Conservation (phyloP, 768 basidiomycete species). For the Leccinum pellstonianum region DNA sequence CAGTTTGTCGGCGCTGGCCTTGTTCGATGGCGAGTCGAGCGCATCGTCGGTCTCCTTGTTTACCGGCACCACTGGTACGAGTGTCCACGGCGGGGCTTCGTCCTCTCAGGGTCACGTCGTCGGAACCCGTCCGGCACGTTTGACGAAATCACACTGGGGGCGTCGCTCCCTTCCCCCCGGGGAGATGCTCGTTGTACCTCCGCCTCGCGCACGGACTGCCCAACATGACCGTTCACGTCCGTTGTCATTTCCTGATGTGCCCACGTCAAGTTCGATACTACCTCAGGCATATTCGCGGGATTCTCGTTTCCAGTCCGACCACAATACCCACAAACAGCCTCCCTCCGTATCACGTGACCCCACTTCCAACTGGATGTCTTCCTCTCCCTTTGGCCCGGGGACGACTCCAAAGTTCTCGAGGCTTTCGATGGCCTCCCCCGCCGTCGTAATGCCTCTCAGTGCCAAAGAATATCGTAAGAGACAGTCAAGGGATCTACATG, state of each 20-base stretch:
- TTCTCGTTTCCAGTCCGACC: slow-evolving; percentile 8
- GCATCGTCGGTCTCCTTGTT: slow-evolving; percentile 23
- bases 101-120: slow-evolving; percentile 22
- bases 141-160: slow-evolving; percentile 11
- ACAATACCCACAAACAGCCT: slow-evolving; percentile 13
- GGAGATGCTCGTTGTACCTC: slow-evolving; percentile 11
- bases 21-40: slow-evolving; percentile 20
- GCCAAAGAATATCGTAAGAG: slow-evolving; percentile 28
- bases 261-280: not conserved
- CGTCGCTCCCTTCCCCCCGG: slow-evolving; percentile 6
- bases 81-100: slow-evolving; percentile 10
- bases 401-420: slow-evolving; percentile 31
- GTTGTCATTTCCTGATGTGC: slow-evolving; percentile 1
- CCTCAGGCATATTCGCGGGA: slow-evolving; percentile 14
- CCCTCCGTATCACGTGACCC: slow-evolving; percentile 28
- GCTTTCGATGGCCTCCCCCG: slow-evolving; percentile 27
- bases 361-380: slow-evolving; percentile 27
- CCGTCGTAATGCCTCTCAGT: slow-evolving; percentile 33
- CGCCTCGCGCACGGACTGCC: slow-evolving; percentile 23
- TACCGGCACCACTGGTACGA: slow-evolving; percentile 1
- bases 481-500: slow-evolving; percentile 11
- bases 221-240: slow-evolving; percentile 22
- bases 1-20: slow-evolving; percentile 8
- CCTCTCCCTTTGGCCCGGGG: slow-evolving; percentile 32
- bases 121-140: slow-evolving; percentile 7